Base-by-base conservation (phyloP, 495 filamentous ascomycete genomes). In the Daldinia decipiens region DNA sequence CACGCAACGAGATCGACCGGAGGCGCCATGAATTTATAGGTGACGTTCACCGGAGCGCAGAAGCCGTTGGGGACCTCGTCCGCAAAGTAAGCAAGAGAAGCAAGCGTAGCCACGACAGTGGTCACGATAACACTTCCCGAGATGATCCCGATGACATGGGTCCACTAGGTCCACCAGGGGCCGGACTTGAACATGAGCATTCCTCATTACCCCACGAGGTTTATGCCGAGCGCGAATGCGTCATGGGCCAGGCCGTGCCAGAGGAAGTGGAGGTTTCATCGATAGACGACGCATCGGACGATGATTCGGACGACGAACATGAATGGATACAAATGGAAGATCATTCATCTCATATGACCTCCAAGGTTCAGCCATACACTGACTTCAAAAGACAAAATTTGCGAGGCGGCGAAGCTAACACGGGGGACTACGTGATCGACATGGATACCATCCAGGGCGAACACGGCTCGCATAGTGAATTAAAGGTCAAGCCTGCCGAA, bases 81-180 rank as follows among this genome's bases (percentile, higher is more conserved):
- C 72, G 77, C 15, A 73, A 77, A 55, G 75, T 80, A 45, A 81
- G 80, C 65, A 80, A 77, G 24, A 73, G 71, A 6, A 73, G 78
- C 59, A 79, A 67, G 50, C 71, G 67, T n/a, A 78, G 74, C 50
- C 76, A 70, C 50, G 67, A 73, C 21, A 73, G 72, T 29, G 70
- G 71, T 12, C 61, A 69, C 9, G 67, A 72, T 0, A 69, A 71
- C 17, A 51, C 32, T n/a, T 32, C 50, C 6, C 64, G 31, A 27
- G 39, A 62, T n/a, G 68, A 74, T n/a, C 58, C 62, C 7, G 31
- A 69, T 43, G 68, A 73, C 53, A 62, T 74, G 17, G 47, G 71
- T 34, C 72, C 71, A 45, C 60, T 71, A 38, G 68, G 61, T 2
- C 78, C 72, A 32, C 47, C 72, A 13, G 72, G 66, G 29, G 58